Conservation (phyloP, 1,284 basidiomycete species). For the Melampsora medusae region DNA sequence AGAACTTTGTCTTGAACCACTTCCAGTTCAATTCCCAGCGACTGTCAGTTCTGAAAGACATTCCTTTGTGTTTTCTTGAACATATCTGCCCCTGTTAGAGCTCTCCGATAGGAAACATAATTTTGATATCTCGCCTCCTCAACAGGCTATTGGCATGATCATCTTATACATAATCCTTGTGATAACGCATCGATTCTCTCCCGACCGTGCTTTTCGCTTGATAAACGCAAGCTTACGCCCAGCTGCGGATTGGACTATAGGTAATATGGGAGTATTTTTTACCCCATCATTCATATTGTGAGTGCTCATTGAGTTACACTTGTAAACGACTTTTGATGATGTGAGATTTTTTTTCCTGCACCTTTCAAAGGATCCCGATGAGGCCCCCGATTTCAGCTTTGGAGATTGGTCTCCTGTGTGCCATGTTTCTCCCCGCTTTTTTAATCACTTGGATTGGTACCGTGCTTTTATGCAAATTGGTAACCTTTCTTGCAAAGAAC, state of each 20-base stretch:
- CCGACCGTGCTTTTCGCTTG: too few species aligned
- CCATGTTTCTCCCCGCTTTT: conserved; percentile 28
- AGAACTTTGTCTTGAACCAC: conserved; percentile 19
- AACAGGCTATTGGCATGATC: too few species aligned
- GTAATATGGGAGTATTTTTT: conserved; percentile 43
- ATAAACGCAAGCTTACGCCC: conserved; percentile 11
- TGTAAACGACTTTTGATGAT: too few species aligned
- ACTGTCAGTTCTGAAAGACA: background rate
- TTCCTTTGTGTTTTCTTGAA: too few species aligned
- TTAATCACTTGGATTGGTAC: conserved; percentile 36
- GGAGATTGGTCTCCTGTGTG: conserved; percentile 34
- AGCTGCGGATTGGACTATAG: conserved; percentile 29
- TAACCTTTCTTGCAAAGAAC: background rate
- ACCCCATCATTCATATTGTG: conserved; percentile 44
- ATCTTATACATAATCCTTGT: too few species aligned
- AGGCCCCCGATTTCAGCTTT: conserved; percentile 24
- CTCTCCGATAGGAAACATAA: too few species aligned
- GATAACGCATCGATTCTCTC: too few species aligned
- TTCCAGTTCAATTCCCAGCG: conserved; percentile 39
- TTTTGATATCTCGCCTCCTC: too few species aligned
- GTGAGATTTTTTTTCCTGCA: background rate
- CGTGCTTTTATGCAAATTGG: conserved; percentile 12
- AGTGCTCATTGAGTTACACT: background rate
- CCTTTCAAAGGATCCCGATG: conserved; percentile 15
- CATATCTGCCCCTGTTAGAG: too few species aligned